Evolutionary conservation across 768 basidiomycete species (phyloP).

Genomic region (Hygrocybe punicea): DNA sequence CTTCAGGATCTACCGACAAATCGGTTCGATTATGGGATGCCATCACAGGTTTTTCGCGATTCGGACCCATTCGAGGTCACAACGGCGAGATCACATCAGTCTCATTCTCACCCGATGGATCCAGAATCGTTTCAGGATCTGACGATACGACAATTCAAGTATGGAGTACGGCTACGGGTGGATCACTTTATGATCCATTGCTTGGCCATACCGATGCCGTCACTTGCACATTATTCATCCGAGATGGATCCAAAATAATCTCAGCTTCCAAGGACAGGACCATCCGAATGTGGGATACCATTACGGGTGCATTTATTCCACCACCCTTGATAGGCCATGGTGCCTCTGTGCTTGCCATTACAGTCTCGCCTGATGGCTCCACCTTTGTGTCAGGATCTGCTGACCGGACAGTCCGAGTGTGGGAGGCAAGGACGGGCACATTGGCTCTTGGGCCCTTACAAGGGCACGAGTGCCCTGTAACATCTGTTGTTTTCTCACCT

Average conservation of each 20-base stretch:
- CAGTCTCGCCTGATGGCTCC: conserved; percentile 1
- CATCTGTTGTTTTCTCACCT: conserved; percentile 15
- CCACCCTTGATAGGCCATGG: too few species aligned
- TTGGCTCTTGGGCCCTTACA: neutral
- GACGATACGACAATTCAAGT: neutral
- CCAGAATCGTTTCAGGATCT: conserved; percentile 12
- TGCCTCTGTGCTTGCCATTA: neutral
- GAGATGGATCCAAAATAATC: neutral
- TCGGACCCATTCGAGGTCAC: neutral
- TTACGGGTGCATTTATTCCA: neutral
- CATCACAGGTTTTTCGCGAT: neutral
- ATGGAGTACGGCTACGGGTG: too few species aligned
- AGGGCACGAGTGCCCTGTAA: neutral
- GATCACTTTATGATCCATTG: too few species aligned
- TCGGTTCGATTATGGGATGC: conserved; percentile 3
- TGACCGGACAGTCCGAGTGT: conserved; percentile 1
- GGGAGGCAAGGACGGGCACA: neutral
- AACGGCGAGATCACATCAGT: conserved; percentile 1
- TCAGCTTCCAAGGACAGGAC: neutral
- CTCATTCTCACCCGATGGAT: conserved; percentile 10
- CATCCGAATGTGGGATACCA: neutral
- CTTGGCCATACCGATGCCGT: too few species aligned
- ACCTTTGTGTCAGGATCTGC: neutral
- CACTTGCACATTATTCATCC: too few species aligned
- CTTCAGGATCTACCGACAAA: conserved; percentile 2